A percentile compares a stretch with the other conserved stretches of the same genome.
Conservation (phyloP, 768 basidiomycete species). For the Suillus luteus region DNA sequence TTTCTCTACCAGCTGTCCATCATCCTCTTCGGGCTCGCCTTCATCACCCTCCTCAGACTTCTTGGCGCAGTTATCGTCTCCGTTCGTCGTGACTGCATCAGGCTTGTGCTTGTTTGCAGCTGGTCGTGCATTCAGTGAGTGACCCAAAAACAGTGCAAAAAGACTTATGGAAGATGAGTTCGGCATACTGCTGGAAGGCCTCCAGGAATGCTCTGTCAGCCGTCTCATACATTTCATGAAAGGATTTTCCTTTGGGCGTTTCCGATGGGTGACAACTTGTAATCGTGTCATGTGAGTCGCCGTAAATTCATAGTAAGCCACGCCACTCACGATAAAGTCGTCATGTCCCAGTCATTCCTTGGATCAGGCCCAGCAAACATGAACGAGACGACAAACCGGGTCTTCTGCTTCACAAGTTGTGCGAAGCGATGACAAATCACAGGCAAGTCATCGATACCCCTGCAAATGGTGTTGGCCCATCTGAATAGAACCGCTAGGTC, state of each 20-base stretch:
- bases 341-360: slow-evolving; percentile 10
- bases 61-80: neutral
- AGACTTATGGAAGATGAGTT: slow-evolving; percentile 1
- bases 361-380: slow-evolving; percentile 12
- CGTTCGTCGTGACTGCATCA: neutral
- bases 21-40: neutral
- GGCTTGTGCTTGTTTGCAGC: neutral
- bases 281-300: slow-evolving; percentile 1
- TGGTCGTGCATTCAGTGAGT: neutral
- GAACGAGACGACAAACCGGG: neutral
- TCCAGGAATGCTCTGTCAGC: slow-evolving; percentile 3
- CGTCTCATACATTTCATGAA: neutral
- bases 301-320: neutral
- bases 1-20: neutral
- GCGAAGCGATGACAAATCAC: neutral
- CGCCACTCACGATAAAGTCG: slow-evolving; percentile 8
- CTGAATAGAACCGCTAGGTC: no score
- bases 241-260: slow-evolving; percentile 4
- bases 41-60: neutral
- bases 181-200: slow-evolving; percentile 9
- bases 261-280: no score
- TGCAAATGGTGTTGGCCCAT: neutral
- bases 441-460: slow-evolving; percentile 10
- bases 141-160: neutral
- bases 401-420: neutral